Base-by-base conservation (phyloP, 352 stramenopile genomes). In the Phytophthora pisi region DNA sequence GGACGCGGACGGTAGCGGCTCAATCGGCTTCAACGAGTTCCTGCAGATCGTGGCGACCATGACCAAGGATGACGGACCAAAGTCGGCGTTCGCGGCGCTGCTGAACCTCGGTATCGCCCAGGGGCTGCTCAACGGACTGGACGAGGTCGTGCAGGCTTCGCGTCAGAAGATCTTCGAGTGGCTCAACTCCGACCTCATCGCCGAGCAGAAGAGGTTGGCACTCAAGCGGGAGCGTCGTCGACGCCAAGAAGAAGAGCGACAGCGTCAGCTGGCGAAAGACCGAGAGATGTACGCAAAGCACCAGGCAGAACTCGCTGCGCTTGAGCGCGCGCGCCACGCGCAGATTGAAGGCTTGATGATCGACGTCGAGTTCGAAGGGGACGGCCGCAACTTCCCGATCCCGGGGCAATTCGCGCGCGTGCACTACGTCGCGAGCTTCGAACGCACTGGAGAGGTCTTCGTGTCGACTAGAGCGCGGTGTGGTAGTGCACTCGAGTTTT, bases 21-120 rank as follows among this genome's bases (percentile, higher is more conserved):
- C 74, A 0, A 91, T 93, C 51, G 79, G 82, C 50, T 92, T 90
- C 56, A 88, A 85, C 59, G 81, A 90, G 68, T 92, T 92, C 63
- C 55, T 90, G 40, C 77, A 89, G 61, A 87, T 92, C 47, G 75
- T 92, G 16, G 73, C 79, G 10, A 72, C 24, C 31, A 90, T 92
- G 81, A 80, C 74, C 43, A 81, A 84, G 8, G 70, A 75, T 11
- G 60, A 51, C 4, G 61, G 45, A 1, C 64, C 63, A 30, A 78
- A 68, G 20, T 72, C 78, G 16, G 77, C 67, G 2, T 90, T 93
- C 50, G 86, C 80, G 0, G 51, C 70, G 18, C 56, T 92, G 15
- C 57, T 93, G 49, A 66, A 78, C 36, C 16, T 91, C 23, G 82
- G 86, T 8, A 89, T 92, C 43, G 81, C 82, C 0, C 81, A 91